These are phyloP conservation scores for Thalassiosira ordinaria DNA, from an alignment of 352 stramenopile species.

Conservation along the genomic window DNA sequence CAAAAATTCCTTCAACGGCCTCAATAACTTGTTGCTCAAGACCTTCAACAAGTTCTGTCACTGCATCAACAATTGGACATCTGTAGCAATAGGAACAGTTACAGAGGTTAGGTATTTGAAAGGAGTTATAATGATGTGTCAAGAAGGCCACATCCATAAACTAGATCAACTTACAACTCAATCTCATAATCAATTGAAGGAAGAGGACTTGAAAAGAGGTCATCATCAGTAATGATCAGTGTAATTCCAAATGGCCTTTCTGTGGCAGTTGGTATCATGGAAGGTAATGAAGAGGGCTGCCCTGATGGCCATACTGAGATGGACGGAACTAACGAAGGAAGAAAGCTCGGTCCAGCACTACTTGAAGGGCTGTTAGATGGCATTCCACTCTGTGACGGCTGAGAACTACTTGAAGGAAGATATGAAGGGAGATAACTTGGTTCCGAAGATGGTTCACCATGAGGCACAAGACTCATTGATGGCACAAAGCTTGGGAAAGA, in stretches of 20 bases:
- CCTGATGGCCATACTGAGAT: neutral
- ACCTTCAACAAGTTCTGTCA: conserved; percentile 9
- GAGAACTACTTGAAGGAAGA: neutral
- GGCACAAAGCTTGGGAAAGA: neutral
- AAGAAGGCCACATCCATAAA: too few species aligned
- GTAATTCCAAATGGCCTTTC: conserved; percentile 18
- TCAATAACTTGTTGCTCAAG: conserved; percentile 12
- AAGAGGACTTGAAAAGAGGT: conserved; percentile 16
- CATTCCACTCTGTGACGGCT: neutral
- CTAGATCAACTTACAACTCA: conserved; percentile 4
- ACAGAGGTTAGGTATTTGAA: too few species aligned
- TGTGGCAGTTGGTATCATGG: neutral
- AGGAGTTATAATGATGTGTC: too few species aligned
- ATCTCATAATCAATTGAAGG: conserved; percentile 4
- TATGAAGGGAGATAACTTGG: neutral
- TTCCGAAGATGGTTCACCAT: too few species aligned
- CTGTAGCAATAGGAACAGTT: too few species aligned
- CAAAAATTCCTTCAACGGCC: conserved; percentile 13
- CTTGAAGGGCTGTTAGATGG: neutral
- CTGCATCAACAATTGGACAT: conserved; percentile 24
- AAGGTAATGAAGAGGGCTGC: neutral
- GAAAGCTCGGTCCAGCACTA: neutral
- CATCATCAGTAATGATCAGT: conserved; percentile 10
- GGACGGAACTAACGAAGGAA: neutral
- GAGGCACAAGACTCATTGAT: neutral